These are phyloP conservation scores for Globisporangium orthogonon DNA, from an alignment of 352 stramenopile genomes.

Conservation along the genomic window DNA sequence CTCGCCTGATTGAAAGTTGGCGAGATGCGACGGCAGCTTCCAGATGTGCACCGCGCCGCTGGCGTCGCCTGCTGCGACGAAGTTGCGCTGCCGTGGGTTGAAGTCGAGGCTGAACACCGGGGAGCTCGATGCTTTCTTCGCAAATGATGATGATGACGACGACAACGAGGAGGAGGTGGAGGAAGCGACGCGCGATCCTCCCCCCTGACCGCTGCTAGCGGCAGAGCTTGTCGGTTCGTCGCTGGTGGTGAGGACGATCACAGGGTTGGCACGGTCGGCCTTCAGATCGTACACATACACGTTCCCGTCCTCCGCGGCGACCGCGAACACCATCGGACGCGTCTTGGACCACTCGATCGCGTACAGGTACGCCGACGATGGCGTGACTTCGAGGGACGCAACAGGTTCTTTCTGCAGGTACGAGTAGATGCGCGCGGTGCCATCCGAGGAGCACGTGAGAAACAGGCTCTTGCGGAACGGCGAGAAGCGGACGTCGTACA, in stretches of 20 bases:
- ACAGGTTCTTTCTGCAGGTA: conserved; percentile 56
- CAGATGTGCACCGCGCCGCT: conserved; percentile 66
- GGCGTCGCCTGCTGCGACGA: conserved; percentile 68
- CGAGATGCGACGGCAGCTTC: conserved; percentile 80
- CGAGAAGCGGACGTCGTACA: conserved; percentile 78
- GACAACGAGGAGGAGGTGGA: too few relatives aligned
- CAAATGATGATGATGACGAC: conserved; percentile 3
- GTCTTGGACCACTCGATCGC: conserved; percentile 69
- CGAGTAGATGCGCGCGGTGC: conserved; percentile 71
- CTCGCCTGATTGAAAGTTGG: conserved; percentile 73
- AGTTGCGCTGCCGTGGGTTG: conserved; percentile 79
- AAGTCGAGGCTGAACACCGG: conserved; percentile 66
- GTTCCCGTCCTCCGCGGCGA: conserved; percentile 62
- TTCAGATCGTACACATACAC: conserved; percentile 78
- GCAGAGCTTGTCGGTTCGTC: not conserved
- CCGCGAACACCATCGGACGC: conserved; percentile 65
- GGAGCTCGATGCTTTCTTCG: conserved; percentile 6
- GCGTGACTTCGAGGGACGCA: conserved; percentile 55
- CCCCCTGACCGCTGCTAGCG: not conserved
- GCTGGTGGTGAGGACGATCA: conserved; percentile 26
- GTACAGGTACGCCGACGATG: conserved; percentile 69
- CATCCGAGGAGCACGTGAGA: conserved; percentile 71
- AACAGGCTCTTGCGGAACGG: conserved; percentile 82
- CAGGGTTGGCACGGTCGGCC: conserved; percentile 33
- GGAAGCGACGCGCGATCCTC: not conserved